Percentiles rank a stretch among this genome's conserved stretches.
Conservation (phyloP, 2,329 filamentous ascomycete genomes). For the Tolypocladium tundrense region DNA sequence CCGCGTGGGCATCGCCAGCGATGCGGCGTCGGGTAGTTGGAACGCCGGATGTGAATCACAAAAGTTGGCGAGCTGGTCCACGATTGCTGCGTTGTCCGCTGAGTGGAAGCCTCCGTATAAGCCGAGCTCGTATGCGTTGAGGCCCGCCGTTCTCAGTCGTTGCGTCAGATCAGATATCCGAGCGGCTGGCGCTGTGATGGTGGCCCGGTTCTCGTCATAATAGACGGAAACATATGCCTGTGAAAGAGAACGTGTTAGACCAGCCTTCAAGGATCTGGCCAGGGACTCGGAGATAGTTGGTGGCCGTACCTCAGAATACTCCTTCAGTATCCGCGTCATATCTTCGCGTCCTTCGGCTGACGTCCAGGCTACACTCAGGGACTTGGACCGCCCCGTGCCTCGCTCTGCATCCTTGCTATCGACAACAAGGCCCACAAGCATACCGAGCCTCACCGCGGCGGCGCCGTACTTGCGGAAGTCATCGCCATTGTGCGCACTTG, state of each 20-base stretch:
- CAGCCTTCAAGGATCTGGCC: no score
- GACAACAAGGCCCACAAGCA: slow-evolving; percentile 25
- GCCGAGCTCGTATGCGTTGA: background rate
- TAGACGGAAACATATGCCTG: slow-evolving; percentile 26
- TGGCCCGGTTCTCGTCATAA: slow-evolving; percentile 25
- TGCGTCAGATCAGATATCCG: slow-evolving; percentile 6
- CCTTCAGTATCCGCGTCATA: background rate
- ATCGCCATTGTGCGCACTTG: slow-evolving; percentile 12
- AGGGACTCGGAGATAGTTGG: no score
- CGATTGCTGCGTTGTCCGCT: background rate
- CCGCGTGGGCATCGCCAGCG: slow-evolving; percentile 13
- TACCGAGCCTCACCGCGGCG: slow-evolving; percentile 24
- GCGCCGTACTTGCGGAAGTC: slow-evolving; percentile 24
- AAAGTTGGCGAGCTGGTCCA: slow-evolving; percentile 5
- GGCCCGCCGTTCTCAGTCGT: slow-evolving; percentile 2
- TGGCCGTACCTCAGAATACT: background rate
- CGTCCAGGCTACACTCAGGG: background rate
- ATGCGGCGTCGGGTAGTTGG: slow-evolving; percentile 20
- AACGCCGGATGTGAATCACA: slow-evolving; percentile 15
- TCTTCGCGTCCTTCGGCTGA: background rate
- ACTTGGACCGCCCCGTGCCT: background rate
- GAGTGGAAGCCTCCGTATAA: background rate
- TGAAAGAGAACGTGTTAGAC: background rate
- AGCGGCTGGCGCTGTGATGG: slow-evolving; percentile 18
- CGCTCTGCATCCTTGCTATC: slow-evolving; percentile 18